phyloP scores from a whole-genome alignment of 2,329 filamentous ascomycete species.

The Monosporascus sp. region DNA sequence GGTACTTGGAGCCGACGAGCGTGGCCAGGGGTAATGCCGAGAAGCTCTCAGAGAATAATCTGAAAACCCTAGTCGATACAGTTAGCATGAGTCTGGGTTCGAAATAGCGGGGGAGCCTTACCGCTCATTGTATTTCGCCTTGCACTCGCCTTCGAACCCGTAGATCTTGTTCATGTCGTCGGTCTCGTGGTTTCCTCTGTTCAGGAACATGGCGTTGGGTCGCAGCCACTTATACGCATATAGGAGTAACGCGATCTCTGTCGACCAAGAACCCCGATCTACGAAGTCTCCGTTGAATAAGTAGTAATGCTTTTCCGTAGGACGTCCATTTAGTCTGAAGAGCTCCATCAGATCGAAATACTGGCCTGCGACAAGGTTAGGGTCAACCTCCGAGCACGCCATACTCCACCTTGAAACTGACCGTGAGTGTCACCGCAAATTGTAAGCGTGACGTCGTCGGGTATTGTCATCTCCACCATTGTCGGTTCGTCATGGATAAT shows the following conservation, averaged over 20 bases:
- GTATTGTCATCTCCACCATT: slow-evolving; percentile 89
- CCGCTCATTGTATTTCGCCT: slow-evolving; percentile 93
- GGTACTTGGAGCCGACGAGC: slow-evolving; percentile 82
- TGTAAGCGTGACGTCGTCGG: slow-evolving; percentile 72
- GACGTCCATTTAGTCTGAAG: slow-evolving; percentile 84
- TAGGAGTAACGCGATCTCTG: slow-evolving; percentile 87
- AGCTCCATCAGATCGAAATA: slow-evolving; percentile 97
- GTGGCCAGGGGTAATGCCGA: slow-evolving; percentile 90
- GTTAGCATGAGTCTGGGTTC: slow-evolving; percentile 5
- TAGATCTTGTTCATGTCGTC: slow-evolving; percentile 99
- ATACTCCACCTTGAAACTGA: slow-evolving; percentile 33
- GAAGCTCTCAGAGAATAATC: slow-evolving; percentile 97
- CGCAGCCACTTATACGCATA: slow-evolving; percentile 97
- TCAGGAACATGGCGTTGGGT: slow-evolving; percentile 85
- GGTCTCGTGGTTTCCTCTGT: slow-evolving; percentile 97
- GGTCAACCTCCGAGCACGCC: not conserved
- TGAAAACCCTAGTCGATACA: slow-evolving; percentile 63
- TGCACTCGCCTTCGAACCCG: slow-evolving; percentile 97
- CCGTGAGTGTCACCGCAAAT: slow-evolving; percentile 97
- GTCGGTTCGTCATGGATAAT: slow-evolving; percentile 89
- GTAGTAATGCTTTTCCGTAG: slow-evolving; percentile 82
- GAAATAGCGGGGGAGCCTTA: slow-evolving; percentile 18
- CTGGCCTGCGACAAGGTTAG: slow-evolving; percentile 59
- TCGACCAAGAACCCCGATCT: slow-evolving; percentile 95
- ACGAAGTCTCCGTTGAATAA: slow-evolving; percentile 99